phyloP scores from a whole-genome alignment of 257 asterid species.

The Nicotiana tabacum region DNA sequence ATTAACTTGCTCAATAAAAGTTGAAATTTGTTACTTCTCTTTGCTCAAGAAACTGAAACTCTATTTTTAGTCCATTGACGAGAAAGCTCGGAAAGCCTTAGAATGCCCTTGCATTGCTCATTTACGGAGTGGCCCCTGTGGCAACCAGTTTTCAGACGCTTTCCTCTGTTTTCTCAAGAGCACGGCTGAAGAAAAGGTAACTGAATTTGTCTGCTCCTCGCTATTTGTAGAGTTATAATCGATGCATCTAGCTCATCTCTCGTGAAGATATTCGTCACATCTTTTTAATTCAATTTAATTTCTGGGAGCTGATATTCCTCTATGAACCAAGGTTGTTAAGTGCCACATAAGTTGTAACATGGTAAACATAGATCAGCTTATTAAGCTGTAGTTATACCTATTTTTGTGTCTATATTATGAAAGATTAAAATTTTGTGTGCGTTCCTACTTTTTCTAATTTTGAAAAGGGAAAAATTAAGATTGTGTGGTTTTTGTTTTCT shows the following conservation, averaged over 20 bases:
- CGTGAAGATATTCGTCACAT: background rate
- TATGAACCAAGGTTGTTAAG: background rate
- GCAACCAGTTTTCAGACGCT: conserved; percentile 75
- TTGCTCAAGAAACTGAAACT: conserved; percentile 6
- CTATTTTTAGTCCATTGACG: conserved; percentile 44
- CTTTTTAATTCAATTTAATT: background rate
- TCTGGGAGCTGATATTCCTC: background rate
- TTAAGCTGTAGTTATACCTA: background rate
- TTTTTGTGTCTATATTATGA: background rate
- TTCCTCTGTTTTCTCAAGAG: conserved; percentile 90
- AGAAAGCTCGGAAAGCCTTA: conserved; percentile 70
- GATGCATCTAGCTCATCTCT: background rate
- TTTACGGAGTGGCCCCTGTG: conserved; percentile 71
- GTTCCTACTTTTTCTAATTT: too few relatives aligned
- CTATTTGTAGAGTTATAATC: background rate
- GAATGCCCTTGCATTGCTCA: conserved; percentile 91
- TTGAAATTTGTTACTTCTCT: background rate
- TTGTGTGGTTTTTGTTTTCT: too few relatives aligned
- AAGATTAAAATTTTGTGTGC: background rate
- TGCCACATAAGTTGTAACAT: background rate
- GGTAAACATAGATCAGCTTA: background rate
- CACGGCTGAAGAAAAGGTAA: conserved; percentile 68
- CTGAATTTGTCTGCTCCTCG: background rate
- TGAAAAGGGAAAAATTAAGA: background rate
- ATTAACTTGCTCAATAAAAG: background rate